Base-by-base conservation (phyloP, 2,329 filamentous ascomycete species). In the Pyricularia grisea region DNA sequence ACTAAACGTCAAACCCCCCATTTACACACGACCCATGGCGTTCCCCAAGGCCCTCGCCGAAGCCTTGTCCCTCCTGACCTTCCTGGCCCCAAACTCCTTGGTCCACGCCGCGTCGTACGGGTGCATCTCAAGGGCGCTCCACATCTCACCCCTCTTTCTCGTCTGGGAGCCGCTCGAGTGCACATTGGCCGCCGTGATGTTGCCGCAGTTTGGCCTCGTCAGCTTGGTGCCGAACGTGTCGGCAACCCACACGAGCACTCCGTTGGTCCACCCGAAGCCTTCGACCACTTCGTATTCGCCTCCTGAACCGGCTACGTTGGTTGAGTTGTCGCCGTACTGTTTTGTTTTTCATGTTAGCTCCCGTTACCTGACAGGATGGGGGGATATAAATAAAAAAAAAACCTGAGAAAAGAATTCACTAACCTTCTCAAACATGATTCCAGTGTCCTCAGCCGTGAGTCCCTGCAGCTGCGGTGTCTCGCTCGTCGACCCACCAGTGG, bases 251-350 rank as follows among this genome's bases (percentile, higher is more conserved):
- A 91, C 85, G 33, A 91, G 76, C 68, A 90, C 88, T 33, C 89
- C 89, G 72, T 91, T 91, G 0, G 86, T 87, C 89, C 89, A 91
- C 7, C 88, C 89, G 72, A 91, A 91, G 0, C 89, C 88, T 77
- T 90, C 87, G 2, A 90, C 88, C 6, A 91, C 88, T 68, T 85
- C 83, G 75, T 91, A 91, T 79, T 91, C 89, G 72, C 89, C 89
- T 6, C 89, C 89, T 7, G 86, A 80, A 31, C 89, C 89, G 1
- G 85, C 87, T 0, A 83, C 84, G 71, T 89, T 88, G 65, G 83
- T 87, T 9, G 84, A 78, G 69, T 84, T 85, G 72, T 89, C 86
- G 14, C 80, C 81, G 74, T 91, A 91, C 81, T 50, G 17, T 50
- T 50, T 20, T 50, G 28, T 33, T 33, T n/a, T n/a, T n/a, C 33